These are phyloP conservation scores for Diospyros kaki DNA, from an alignment of 148 eudicot species.

Conservation along the genomic window DNA sequence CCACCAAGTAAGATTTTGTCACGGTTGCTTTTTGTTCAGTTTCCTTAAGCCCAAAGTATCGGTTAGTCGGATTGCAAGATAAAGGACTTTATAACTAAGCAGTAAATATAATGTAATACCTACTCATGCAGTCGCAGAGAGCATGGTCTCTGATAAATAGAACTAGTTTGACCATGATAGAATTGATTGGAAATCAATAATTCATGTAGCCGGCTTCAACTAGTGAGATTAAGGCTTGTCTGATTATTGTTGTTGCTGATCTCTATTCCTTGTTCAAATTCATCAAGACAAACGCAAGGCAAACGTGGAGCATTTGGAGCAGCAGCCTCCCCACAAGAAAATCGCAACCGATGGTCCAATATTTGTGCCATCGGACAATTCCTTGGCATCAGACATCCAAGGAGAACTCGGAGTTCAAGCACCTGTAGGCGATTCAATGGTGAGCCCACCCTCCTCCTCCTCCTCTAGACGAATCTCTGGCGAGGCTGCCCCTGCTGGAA, in stretches of 20 bases:
- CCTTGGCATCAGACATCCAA: constrained; percentile 27
- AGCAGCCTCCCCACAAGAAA: constrained; percentile 48
- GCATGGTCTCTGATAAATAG: too few relatives aligned
- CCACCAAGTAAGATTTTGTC: constrained; percentile 31
- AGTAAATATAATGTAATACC: too few relatives aligned
- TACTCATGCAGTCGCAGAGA: too few relatives aligned
- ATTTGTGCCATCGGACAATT: constrained; percentile 19
- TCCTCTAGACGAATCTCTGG: constrained; percentile 21
- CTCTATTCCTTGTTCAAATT: not conserved
- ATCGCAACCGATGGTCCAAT: constrained; percentile 38
- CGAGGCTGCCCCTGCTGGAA: constrained; percentile 4
- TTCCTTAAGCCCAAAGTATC: not conserved
- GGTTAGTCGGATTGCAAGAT: too few relatives aligned
- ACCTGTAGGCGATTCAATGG: constrained; percentile 19
- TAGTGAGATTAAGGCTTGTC: not conserved
- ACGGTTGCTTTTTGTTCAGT: constrained; percentile 7
- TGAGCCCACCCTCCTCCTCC: constrained; percentile 29
- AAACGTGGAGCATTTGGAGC: constrained; percentile 32
- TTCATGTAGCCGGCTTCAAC: too few relatives aligned
- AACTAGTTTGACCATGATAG: too few relatives aligned
- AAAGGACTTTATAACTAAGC: not conserved
- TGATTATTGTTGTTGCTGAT: not conserved
- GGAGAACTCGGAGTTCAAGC: constrained; percentile 18
- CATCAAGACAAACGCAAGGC: constrained; percentile 54
- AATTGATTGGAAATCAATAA: too few relatives aligned